These are phyloP conservation scores for Chrysanthemum lavandulifolium DNA, from an alignment of 129 eudicot species.

Conservation along the genomic window DNA sequence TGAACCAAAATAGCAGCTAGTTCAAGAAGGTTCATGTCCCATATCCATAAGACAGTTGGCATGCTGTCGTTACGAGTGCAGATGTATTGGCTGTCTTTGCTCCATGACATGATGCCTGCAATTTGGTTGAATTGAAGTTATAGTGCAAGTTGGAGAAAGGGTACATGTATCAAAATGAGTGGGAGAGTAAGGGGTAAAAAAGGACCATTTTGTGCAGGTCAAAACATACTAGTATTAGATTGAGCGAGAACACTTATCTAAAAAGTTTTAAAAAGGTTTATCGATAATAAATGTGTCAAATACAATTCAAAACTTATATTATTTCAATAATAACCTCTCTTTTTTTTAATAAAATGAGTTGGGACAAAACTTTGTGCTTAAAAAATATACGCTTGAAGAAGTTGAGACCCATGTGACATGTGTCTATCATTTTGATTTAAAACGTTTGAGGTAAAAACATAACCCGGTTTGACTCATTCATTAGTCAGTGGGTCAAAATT, in stretches of 20 bases:
- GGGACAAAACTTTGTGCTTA: background rate
- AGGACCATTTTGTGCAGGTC: too few species aligned
- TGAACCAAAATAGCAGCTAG: constrained; percentile 88
- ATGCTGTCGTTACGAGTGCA: constrained; percentile 94
- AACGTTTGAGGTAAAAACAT: background rate
- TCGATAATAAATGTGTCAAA: background rate
- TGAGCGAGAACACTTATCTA: background rate
- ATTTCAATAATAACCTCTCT: background rate
- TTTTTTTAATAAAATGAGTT: background rate
- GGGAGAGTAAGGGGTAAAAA: background rate
- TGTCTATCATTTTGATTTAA: background rate
- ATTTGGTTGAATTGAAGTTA: constrained; percentile 4
- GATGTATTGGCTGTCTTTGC: constrained; percentile 77
- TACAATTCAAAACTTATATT: background rate
- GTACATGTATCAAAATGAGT: background rate
- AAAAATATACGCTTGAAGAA: background rate
- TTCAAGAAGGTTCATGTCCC: constrained; percentile 89
- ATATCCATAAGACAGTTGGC: constrained; percentile 89
- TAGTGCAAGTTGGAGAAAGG: background rate
- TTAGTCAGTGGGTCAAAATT: background rate
- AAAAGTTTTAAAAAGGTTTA: too few species aligned
- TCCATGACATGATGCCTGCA: constrained; percentile 95
- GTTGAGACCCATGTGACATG: background rate
- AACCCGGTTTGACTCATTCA: background rate
- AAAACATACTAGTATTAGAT: background rate